These are phyloP conservation scores for Endocladia muricata DNA, from an alignment of 31 red algal species.

Conservation along the genomic window DNA sequence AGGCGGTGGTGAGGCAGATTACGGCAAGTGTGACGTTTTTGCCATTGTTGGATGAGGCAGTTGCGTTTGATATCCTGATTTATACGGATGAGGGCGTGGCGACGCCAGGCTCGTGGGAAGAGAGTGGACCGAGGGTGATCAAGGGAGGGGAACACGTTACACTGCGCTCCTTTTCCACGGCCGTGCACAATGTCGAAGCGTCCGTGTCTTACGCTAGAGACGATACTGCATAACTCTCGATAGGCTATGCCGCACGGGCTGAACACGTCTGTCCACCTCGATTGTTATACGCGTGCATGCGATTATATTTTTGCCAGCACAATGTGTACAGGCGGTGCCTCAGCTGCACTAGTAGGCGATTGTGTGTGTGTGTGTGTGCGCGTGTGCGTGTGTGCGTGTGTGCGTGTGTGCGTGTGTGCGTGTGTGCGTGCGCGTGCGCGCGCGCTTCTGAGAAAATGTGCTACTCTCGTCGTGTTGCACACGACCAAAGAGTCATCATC, in stretches of 20 bases:
- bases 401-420: no score
- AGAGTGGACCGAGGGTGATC: conserved; percentile 71
- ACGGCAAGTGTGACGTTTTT: conserved; percentile 93
- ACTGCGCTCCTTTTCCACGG: conserved; percentile 86
- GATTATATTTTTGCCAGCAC: no score
- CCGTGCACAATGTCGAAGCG: conserved; percentile 84
- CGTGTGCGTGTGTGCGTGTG: no score
- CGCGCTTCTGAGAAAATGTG: no score
- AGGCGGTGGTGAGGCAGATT: conserved; percentile 92
- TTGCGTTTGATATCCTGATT: conserved; percentile 92
- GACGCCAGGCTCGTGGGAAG: conserved; percentile 80
- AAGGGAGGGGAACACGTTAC: conserved; percentile 63
- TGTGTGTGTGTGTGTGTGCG: no score
- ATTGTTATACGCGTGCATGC: no score
- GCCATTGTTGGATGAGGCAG: conserved; percentile 86
- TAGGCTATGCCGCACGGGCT: background rate
- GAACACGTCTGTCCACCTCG: no score
- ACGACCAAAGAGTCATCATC: no score
- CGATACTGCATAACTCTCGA: conserved; percentile 13
- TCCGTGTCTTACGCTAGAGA: conserved; percentile 76
- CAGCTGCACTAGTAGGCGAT: no score
- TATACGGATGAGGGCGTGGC: conserved; percentile 71
- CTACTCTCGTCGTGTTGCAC: no score
- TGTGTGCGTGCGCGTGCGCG: no score
- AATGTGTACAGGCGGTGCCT: no score